These are phyloP conservation scores for Globisporangium solare DNA, from an alignment of 352 stramenopile genomes.

Conservation along the genomic window DNA sequence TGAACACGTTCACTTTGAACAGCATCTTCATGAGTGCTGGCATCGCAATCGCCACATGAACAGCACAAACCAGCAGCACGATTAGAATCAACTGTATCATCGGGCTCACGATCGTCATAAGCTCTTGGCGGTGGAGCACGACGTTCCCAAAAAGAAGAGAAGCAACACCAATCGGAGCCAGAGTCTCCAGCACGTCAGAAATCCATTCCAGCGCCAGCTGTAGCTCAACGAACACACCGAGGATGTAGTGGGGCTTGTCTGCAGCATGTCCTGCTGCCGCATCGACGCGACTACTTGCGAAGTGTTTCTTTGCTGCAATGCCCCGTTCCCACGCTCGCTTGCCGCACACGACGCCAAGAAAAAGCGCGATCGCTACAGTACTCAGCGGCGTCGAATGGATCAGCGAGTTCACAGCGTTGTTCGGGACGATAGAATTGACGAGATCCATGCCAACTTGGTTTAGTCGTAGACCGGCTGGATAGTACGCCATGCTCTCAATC, in stretches of 20 bases:
- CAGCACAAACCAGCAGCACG: constrained; percentile 19
- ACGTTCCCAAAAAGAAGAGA: constrained; percentile 36
- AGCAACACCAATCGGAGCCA: constrained; percentile 33
- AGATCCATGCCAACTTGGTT: constrained; percentile 6
- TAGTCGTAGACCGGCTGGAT: constrained; percentile 14
- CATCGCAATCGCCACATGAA: constrained; percentile 31
- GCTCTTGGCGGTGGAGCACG: constrained; percentile 38
- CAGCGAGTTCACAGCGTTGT: constrained; percentile 20
- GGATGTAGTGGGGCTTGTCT: constrained; percentile 32
- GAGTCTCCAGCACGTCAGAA: constrained; percentile 22
- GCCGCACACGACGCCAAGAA: constrained; percentile 21
- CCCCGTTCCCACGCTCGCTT: constrained; percentile 19
- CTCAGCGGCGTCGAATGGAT: constrained; percentile 13
- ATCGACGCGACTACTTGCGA: constrained; percentile 8
- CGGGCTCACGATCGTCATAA: constrained; percentile 24
- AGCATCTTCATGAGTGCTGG: constrained; percentile 27
- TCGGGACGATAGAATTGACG: constrained; percentile 12
- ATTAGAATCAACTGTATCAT: constrained; percentile 35
- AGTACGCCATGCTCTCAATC: constrained; percentile 15
- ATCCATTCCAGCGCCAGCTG: constrained; percentile 49
- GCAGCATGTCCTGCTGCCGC: constrained; percentile 10
- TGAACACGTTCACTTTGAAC: constrained; percentile 21
- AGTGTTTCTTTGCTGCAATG: constrained; percentile 16
- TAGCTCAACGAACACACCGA: constrained; percentile 39
- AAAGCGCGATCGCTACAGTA: constrained; percentile 16